phyloP scores from a whole-genome alignment of 2,329 filamentous ascomycete species.

The Chalara sp. region DNA sequence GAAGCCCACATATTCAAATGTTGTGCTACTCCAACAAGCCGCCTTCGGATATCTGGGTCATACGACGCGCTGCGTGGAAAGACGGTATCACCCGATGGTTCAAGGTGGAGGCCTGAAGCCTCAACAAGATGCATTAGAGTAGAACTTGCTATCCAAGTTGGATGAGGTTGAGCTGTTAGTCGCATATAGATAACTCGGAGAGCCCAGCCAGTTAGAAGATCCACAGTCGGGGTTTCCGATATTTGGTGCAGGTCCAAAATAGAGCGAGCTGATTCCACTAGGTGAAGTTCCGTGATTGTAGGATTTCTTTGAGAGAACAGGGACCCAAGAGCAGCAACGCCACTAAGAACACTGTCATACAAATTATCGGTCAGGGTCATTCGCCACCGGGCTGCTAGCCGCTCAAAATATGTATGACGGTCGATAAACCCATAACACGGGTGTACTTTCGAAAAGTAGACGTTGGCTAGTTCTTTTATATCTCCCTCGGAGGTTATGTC shows the following conservation, averaged over 20 bases:
- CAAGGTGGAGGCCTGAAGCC: constrained; percentile 19
- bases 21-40: constrained; percentile 1
- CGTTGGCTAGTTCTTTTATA: too few relatives aligned
- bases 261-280: constrained; percentile 4
- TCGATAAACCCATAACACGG: constrained; percentile 19
- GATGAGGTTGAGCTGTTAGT: constrained; percentile 15
- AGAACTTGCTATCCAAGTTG: constrained; percentile 19
- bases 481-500: neutral
- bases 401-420: neutral
- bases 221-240: constrained; percentile 9
- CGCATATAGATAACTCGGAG: constrained; percentile 18
- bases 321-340: constrained; percentile 27
- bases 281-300: constrained; percentile 21
- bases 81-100: neutral
- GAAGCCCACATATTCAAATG: constrained; percentile 5
- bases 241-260: neutral
- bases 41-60: constrained; percentile 2
- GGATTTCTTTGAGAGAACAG: constrained; percentile 21
- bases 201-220: constrained; percentile 16
- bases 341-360: constrained; percentile 28
- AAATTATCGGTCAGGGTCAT: constrained; percentile 12
- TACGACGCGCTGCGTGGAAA: neutral
- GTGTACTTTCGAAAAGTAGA: constrained; percentile 2
- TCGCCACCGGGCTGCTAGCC: neutral
- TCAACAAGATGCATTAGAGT: constrained; percentile 20